A percentile compares a stretch with the other conserved stretches of the same genome.
phyloP scores from a whole-genome alignment of 768 basidiomycete species.

The Podaxis sp. region DNA sequence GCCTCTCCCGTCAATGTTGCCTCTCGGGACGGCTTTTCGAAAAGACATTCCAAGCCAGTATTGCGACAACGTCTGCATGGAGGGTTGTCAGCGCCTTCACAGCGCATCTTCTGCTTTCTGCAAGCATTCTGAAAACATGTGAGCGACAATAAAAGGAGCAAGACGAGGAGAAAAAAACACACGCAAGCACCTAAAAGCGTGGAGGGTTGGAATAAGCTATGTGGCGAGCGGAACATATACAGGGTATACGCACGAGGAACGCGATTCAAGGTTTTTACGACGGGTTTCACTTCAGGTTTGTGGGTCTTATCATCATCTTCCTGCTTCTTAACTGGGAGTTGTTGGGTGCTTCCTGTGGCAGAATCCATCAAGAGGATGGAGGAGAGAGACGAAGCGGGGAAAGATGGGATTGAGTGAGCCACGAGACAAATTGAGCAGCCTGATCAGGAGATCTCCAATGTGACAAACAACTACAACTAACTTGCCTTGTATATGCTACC shows the following conservation, averaged over 20 bases:
- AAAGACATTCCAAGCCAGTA: slow-evolving; percentile 86
- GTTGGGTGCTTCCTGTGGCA: slow-evolving; percentile 32
- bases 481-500: slow-evolving; percentile 3
- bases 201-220: slow-evolving; percentile 14
- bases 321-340: slow-evolving; percentile 50
- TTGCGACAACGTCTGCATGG: slow-evolving; percentile 94
- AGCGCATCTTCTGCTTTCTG: slow-evolving; percentile 96
- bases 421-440: slow-evolving; percentile 17
- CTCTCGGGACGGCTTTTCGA: slow-evolving; percentile 90
- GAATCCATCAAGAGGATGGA: slow-evolving; percentile 17
- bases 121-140: slow-evolving; percentile 72
- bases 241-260: slow-evolving; percentile 67
- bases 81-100: slow-evolving; percentile 93
- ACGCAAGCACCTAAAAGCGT: slow-evolving; percentile 70
- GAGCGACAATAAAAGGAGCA: slow-evolving; percentile 12
- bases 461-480: slow-evolving; percentile 14
- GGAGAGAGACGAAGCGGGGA: slow-evolving; percentile 13
- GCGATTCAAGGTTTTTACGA: slow-evolving; percentile 75
- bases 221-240: slow-evolving; percentile 14
- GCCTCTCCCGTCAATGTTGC: slow-evolving; percentile 86
- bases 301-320: slow-evolving; percentile 53
- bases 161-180: slow-evolving; percentile 22
- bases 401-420: slow-evolving; percentile 11
- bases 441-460: slow-evolving; percentile 15
- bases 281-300: slow-evolving; percentile 71